Conservation (phyloP, 805 yeast genomes). For the Cephaloascus albidus region DNA sequence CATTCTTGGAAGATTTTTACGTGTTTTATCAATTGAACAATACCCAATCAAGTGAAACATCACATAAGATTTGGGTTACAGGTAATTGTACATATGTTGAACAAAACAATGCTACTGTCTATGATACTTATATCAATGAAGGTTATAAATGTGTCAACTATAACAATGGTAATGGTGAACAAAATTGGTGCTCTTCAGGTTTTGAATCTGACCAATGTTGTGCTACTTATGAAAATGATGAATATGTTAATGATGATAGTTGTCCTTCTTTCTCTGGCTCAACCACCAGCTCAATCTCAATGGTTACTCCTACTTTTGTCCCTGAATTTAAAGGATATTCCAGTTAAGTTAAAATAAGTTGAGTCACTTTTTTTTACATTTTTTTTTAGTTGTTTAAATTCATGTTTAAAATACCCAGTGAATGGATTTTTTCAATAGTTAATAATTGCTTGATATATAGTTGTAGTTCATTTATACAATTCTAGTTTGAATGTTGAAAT, state of each 20-base stretch:
- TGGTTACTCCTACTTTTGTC: background rate
- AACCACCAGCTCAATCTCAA: background rate
- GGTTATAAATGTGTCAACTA: conserved; percentile 11
- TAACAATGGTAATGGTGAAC: conserved; percentile 9
- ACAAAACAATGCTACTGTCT: conserved; percentile 6
- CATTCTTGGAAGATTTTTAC: conserved; percentile 10
- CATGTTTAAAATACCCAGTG: too few species aligned
- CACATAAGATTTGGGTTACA: conserved; percentile 9
- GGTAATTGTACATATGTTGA: conserved; percentile 9
- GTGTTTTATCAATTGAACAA: conserved; percentile 7
- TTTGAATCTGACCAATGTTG: conserved; percentile 9
- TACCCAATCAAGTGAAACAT: background rate
- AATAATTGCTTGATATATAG: too few species aligned
- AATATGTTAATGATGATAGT: conserved; percentile 4
- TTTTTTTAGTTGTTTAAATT: too few species aligned
- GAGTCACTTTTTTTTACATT: too few species aligned
- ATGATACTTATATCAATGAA: conserved; percentile 3
- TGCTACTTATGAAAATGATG: conserved; percentile 5
- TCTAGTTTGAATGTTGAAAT: too few species aligned
- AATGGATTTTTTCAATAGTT: too few species aligned
- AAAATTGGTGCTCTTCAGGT: conserved; percentile 10
- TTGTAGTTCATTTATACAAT: too few species aligned
- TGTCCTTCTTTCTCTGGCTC: conserved; percentile 3
- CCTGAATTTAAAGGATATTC: background rate
- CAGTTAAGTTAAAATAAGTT: too few species aligned